Conservation (phyloP, 352 stramenopile genomes). For the Phytophthora lateralis region DNA sequence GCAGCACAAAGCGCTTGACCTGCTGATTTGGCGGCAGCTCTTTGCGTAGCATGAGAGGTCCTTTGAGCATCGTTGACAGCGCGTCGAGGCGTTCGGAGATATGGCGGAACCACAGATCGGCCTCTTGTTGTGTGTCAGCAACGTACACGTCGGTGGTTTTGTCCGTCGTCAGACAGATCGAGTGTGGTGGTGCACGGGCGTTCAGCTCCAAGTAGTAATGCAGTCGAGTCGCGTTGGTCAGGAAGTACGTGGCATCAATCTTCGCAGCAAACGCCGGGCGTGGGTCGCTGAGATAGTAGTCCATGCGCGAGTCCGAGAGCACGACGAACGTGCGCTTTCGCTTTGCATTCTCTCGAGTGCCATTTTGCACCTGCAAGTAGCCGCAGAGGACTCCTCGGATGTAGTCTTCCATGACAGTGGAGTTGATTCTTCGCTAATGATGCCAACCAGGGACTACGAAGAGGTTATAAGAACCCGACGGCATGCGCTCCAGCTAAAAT, state of each 20-base stretch:
- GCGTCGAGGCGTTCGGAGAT: slow-evolving; percentile 57
- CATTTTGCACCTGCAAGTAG: slow-evolving; percentile 67
- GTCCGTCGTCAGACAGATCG: slow-evolving; percentile 70
- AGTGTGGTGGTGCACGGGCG: slow-evolving; percentile 51
- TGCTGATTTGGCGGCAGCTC: slow-evolving; percentile 52
- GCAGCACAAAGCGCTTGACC: slow-evolving; percentile 54
- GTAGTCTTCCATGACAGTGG: slow-evolving; percentile 65
- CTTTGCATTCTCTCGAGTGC: slow-evolving; percentile 51
- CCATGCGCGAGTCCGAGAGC: slow-evolving; percentile 75
- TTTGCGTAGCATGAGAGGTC: slow-evolving; percentile 57
- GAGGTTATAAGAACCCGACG: slow-evolving; percentile 19
- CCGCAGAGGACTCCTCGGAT: slow-evolving; percentile 72
- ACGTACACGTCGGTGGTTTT: slow-evolving; percentile 65
- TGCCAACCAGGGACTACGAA: not conserved
- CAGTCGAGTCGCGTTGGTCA: slow-evolving; percentile 41
- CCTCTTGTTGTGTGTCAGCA: slow-evolving; percentile 53
- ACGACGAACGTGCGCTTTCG: slow-evolving; percentile 70
- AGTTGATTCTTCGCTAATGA: slow-evolving; percentile 32
- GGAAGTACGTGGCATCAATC: slow-evolving; percentile 68
- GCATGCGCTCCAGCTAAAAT: slow-evolving; percentile 19
- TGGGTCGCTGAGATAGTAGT: slow-evolving; percentile 71
- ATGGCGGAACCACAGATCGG: slow-evolving; percentile 52
- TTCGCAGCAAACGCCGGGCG: slow-evolving; percentile 62
- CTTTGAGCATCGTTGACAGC: slow-evolving; percentile 55
- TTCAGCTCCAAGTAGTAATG: slow-evolving; percentile 75